Evolutionary conservation across 495 filamentous ascomycete species (phyloP).

Genomic region (Umbilicaria muhlenbergii): DNA sequence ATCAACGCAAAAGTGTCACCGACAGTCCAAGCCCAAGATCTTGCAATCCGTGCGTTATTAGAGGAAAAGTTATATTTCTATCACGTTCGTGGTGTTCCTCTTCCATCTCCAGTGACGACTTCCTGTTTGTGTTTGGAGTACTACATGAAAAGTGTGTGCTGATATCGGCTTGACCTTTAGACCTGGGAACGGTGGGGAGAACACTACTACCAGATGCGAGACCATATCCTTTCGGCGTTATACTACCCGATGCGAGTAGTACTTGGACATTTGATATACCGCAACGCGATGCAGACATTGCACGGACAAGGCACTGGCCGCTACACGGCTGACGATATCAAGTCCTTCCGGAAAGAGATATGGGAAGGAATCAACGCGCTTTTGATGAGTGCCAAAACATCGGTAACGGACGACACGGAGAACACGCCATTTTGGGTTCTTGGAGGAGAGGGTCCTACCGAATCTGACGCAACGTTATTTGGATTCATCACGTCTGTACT

Average conservation of each 20-base stretch:
- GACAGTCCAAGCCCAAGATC: conserved; percentile 26
- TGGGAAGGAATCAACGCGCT: conserved; percentile 35
- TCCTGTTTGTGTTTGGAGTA: too few relatives aligned
- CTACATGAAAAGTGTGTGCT: too few relatives aligned
- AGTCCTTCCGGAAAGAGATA: conserved; percentile 26
- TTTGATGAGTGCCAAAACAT: conserved; percentile 8
- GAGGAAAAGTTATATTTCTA: conserved; percentile 48
- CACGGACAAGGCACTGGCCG: conserved; percentile 40
- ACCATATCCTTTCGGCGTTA: conserved; percentile 27
- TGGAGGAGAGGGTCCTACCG: conserved; percentile 36
- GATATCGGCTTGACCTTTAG: conserved; percentile 8
- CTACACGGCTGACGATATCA: conserved; percentile 32
- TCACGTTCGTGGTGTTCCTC: conserved; percentile 18
- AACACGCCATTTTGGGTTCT: conserved; percentile 38
- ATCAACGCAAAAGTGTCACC: conserved; percentile 27
- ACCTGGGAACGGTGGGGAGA: conserved; percentile 35
- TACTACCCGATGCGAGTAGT: conserved; percentile 36
- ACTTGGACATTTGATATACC: conserved; percentile 36
- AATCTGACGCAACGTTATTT: conserved; percentile 40
- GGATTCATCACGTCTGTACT: conserved; percentile 37
- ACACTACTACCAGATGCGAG: conserved; percentile 48
- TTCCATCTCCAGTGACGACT: not conserved
- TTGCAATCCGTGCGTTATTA: conserved; percentile 35
- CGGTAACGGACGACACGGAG: conserved; percentile 7
- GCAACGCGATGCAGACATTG: conserved; percentile 23